Percentiles rank a stretch among this genome's conserved stretches.
phyloP scores from a whole-genome alignment of 495 filamentous ascomycete species.

The Xylaria longipes region DNA sequence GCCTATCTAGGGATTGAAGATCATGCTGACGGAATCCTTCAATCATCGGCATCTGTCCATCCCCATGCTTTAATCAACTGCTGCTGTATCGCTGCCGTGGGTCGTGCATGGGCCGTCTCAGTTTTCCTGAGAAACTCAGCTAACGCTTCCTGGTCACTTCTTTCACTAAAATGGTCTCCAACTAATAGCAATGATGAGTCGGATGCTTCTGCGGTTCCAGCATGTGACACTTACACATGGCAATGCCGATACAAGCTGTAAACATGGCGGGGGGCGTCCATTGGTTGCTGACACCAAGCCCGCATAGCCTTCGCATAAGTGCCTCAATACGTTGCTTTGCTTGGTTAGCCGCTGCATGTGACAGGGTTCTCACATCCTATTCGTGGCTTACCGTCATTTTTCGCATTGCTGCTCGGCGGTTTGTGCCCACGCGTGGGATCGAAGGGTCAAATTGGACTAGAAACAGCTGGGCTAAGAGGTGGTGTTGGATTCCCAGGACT shows the following conservation, averaged over 20 bases:
- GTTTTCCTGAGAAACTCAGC: slow-evolving; percentile 50
- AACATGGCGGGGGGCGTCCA: slow-evolving; percentile 61
- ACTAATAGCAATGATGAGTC: slow-evolving; percentile 40
- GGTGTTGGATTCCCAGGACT: slow-evolving; percentile 62
- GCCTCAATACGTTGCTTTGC: slow-evolving; percentile 46
- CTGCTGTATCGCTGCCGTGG: slow-evolving; percentile 48
- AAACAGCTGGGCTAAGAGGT: slow-evolving; percentile 60
- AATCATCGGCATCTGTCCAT: slow-evolving; percentile 35
- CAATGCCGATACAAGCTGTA: slow-evolving; percentile 60
- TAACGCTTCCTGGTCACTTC: slow-evolving; percentile 52
- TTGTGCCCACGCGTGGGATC: slow-evolving; percentile 44
- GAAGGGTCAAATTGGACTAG: slow-evolving; percentile 51
- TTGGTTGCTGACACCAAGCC: slow-evolving; percentile 58
- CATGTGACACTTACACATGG: slow-evolving; percentile 51
- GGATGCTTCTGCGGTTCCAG: background rate
- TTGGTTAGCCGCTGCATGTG: slow-evolving; percentile 1
- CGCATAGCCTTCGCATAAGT: slow-evolving; percentile 55
- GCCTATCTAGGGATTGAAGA: background rate
- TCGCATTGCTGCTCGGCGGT: slow-evolving; percentile 37
- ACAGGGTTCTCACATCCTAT: background rate
- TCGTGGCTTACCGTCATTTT: slow-evolving; percentile 40
- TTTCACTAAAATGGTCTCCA: slow-evolving; percentile 53
- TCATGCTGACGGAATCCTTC: background rate
- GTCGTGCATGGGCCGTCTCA: slow-evolving; percentile 53
- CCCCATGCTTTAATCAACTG: slow-evolving; percentile 51